Conservation (phyloP, 148 eudicot species). For the Fagopyrum esculentum region DNA sequence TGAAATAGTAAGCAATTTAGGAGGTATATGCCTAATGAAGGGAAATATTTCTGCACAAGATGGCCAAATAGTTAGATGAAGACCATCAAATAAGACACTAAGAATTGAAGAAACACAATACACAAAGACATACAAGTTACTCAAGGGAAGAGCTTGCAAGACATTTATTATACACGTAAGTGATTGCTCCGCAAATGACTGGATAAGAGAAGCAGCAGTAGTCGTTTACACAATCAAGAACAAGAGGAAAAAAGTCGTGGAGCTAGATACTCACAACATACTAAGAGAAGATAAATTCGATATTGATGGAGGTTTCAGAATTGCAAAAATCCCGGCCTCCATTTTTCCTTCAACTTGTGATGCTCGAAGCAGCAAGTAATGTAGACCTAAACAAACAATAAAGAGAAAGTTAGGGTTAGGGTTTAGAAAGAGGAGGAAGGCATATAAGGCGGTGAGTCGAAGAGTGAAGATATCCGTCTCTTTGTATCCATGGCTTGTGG, state of each 20-base stretch:
- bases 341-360: no score
- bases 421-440: no score
- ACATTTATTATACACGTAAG: slow-evolving; percentile 61
- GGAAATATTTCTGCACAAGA: slow-evolving; percentile 32
- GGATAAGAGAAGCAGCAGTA: slow-evolving; percentile 23
- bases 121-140: slow-evolving; percentile 32
- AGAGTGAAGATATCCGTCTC: no score
- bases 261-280: slow-evolving; percentile 39
- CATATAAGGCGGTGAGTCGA: no score
- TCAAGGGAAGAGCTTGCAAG: slow-evolving; percentile 52
- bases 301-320: slow-evolving; percentile 31
- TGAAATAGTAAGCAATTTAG: slow-evolving; percentile 38
- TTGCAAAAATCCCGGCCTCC: no score
- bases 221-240: background rate
- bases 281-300: slow-evolving; percentile 35
- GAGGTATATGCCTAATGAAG: slow-evolving; percentile 50
- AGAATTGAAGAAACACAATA: no score
- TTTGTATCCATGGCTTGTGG: no score
- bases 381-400: no score
- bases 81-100: slow-evolving; percentile 18
- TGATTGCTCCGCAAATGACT: slow-evolving; percentile 63
- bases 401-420: no score
- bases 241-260: slow-evolving; percentile 4
- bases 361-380: no score
- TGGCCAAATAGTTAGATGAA: background rate